Base-by-base conservation (phyloP, 192 early-diverging fungal genomes). In the Rhizophagus prolifer region DNA sequence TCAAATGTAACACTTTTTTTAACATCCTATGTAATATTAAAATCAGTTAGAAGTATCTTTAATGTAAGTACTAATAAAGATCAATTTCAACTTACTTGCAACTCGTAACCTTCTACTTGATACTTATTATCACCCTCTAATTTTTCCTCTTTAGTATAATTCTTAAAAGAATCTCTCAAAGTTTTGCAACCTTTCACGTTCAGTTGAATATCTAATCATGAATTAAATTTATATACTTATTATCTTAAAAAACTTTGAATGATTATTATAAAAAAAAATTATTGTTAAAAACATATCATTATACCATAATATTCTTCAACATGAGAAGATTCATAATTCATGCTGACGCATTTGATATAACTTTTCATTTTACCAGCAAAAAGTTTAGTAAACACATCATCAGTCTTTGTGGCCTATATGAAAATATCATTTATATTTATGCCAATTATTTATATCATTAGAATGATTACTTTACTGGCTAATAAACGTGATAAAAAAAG, bases 111-210 rank as follows among this genome's bases (percentile, higher is more conserved):
- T 82, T 99, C 96, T 23, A 96, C 95, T 79, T 86, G 83, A 78
- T 99, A 99, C 84, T 94, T 94, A 86, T 99, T 99, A 25, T 99
- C 96, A 34, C 96, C 97, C 71, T 98, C 95, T 34, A 99, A 85
- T 41, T 87, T 95, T 82, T 98, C 97, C 54, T 95, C 93, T 46
- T 88, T 87, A 66, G 94, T 88, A 81, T 97, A 98, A 71, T 97
- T 91, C 60, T 83, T 89, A 80, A 99, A 99, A 7, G 95, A 98
- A 31, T 95, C 96, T 38, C 86, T 75, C 59, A 99, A 82, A 64
- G 89, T 92, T 25, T 91, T 91, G 83, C 91, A 94, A 7, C 95
- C 96, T 84, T 98, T 98, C 68, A 99, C 96, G 83, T 98, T 96
- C 36, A 98, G 86, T 79, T 96, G 95, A 72, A 99, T 95, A 82